Percentiles rank a stretch among this genome's conserved stretches.
phyloP scores from a whole-genome alignment of 1,284 basidiomycete genomes.

The Boletus sp. region DNA sequence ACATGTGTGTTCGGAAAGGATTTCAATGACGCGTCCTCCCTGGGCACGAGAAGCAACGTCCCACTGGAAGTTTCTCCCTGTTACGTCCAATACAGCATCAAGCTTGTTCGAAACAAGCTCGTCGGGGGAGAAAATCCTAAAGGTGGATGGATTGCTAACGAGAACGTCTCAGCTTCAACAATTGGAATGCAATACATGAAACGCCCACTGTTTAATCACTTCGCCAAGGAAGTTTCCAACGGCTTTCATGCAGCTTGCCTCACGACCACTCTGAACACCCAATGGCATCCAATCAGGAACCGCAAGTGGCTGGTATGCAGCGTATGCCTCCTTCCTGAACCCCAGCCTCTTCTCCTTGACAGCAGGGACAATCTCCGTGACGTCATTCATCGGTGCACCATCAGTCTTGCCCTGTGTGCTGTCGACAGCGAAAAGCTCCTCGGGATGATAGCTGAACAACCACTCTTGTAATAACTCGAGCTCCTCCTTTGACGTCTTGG shows the following conservation, averaged over 20 bases:
- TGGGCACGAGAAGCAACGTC: slow-evolving; percentile 59
- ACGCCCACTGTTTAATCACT: slow-evolving; percentile 52
- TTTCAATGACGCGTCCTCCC: slow-evolving; percentile 81
- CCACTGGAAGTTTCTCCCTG: slow-evolving; percentile 78
- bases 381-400: slow-evolving; percentile 46
- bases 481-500: slow-evolving; percentile 61
- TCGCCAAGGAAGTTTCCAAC: slow-evolving; percentile 57
- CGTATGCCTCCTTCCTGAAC: slow-evolving; percentile 63
- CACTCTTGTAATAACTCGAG: slow-evolving; percentile 62
- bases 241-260: slow-evolving; percentile 77
- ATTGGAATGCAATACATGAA: neutral
- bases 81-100: slow-evolving; percentile 66
- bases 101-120: slow-evolving; percentile 89
- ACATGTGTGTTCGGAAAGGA: slow-evolving; percentile 84
- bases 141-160: slow-evolving; percentile 63
- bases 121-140: slow-evolving; percentile 91
- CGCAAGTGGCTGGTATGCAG: slow-evolving; percentile 55
- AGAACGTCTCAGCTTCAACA: neutral
- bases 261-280: slow-evolving; percentile 48
- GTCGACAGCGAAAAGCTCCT: slow-evolving; percentile 53
- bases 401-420: slow-evolving; percentile 19
- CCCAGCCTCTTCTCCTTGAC: slow-evolving; percentile 56
- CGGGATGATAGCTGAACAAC: slow-evolving; percentile 63
- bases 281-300: slow-evolving; percentile 66
- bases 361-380: slow-evolving; percentile 59